Percentiles rank a stretch among this genome's conserved stretches.
Conservation (phyloP, 768 basidiomycete species). For the Mycena pura region DNA sequence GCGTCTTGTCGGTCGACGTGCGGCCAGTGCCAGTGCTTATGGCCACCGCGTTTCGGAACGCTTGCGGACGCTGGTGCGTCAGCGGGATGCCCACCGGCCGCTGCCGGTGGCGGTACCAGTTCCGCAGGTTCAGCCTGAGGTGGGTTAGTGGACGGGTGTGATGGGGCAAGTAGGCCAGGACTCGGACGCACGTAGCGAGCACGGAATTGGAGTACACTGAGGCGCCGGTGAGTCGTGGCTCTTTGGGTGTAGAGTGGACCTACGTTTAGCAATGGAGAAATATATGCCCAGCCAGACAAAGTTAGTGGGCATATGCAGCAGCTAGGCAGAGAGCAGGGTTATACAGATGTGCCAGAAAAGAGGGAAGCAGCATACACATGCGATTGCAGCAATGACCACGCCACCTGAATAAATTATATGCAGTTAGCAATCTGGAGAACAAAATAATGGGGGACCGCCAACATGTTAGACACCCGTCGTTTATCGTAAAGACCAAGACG, state of each 20-base stretch:
- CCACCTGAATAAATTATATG: too few relatives aligned
- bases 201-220: conserved; percentile 19
- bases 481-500: conserved; percentile 16
- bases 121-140: background rate
- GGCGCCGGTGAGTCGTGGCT: background rate
- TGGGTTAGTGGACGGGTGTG: too few relatives aligned
- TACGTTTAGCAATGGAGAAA: conserved; percentile 18
- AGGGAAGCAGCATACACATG: background rate
- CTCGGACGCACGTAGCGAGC: conserved; percentile 17
- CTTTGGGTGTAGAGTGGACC: background rate
- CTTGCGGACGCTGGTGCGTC: background rate
- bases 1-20: background rate
- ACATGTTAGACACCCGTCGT: conserved; percentile 17
- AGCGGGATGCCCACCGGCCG: conserved; percentile 15
- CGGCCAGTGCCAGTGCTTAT: background rate
- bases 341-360: background rate
- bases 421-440: background rate
- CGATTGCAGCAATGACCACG: too few relatives aligned
- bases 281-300: conserved; percentile 19
- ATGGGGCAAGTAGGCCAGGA: too few relatives aligned
- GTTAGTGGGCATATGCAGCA: conserved; percentile 11
- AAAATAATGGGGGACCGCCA: background rate
- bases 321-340: too few relatives aligned
- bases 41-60: background rate
- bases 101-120: too few relatives aligned